Evolutionary conservation across 768 basidiomycete species (phyloP), one percentile per base, ranked within the genome.

Genomic region (Macrolepiota fuliginosa): DNA sequence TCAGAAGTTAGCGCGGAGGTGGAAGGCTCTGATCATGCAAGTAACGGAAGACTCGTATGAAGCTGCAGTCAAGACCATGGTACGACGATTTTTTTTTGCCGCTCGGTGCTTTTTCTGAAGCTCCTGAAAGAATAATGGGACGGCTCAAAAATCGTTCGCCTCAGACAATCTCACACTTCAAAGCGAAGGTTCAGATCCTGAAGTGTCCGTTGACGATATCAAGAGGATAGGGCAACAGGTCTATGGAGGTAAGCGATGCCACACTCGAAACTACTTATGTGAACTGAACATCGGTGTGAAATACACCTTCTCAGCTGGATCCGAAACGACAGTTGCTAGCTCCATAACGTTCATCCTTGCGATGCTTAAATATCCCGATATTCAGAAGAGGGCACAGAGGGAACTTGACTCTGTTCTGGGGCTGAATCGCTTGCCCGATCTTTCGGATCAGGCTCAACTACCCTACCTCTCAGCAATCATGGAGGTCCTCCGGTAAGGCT

Each of bases 401-500:
- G 68, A 77, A 56, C 59, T 77, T 7, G 72, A 74, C 56, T 39
- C 56, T 1, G 58, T 69, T 3, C 37, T 73, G 9, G 62, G 56
- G 2, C 25, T 35, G 40, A 63, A 62, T 10, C 63, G 66, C 2
- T 61, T 73, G 4, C 72, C 71, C 5, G 58, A 62, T 27, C 71
- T 73, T 36, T 58, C 58, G 5, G 70, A 73, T 25, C n/a, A 52
- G 40, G 32, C 58, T 0, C 54, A 57, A 1, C 51, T 71, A 1
- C 68, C 70, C 0, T 72, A 72, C 47, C 57, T 68, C 27, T 47
- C 63, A 2, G 70, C 71, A 6, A 50, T 68, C 6, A 45, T 69
- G 39, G 70, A 72, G 49, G 45, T 56, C 1, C 29, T 72, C 13
- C 54, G 70, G 64, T 70, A 35, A 35, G 25, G 0, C 72, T 73